Evolutionary conservation across 257 asterid species (phyloP), one percentile per base, ranked within the genome.

Genomic region (Solanum chmielewskii): DNA sequence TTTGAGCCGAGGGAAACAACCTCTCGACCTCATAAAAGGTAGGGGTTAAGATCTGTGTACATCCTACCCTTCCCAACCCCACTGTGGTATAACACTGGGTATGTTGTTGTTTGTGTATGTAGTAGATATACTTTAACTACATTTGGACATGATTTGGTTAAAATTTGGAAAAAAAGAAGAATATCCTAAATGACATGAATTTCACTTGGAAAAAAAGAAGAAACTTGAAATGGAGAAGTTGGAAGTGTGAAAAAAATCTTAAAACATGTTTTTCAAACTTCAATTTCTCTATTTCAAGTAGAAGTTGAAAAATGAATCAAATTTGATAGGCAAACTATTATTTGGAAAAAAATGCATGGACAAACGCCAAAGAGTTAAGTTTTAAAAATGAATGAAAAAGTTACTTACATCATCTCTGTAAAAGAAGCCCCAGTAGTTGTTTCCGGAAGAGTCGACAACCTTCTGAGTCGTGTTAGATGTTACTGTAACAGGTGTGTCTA

Each of bases 381-480:
- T 56, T 29, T 59, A 14, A 8, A 64, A 62, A 37, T 15, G 21
- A 10, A 86, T 44, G 44, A 62, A 37, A 56, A 41, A 18, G 23
- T 27, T 25, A 39, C 98, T 95, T 92, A 94, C 98, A 85, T 97
- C 98, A 83, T 97, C 98, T 89, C 95, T 90, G 56, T 94, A 87
- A 9, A 94, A 91, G 90, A 93, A 92, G 89, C 96, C 93, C 60
- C 95, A 93, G 90, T 94, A 95, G 85, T 90, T 91, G 89, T 91
- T 93, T 85, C 96, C 94, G 45, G 77, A 89, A 76, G 92, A 86
- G 89, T 92, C 94, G 35, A 73, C 86, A 11, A 74, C 89, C 88
- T 87, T 93, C 84, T 87, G 86, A 45, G 86, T 74, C 3, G 91
- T 71, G 85, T 89, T 90, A 84, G 89, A 87, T 78, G 81, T 86